A percentile compares a stretch with the other conserved stretches of the same genome.
Conservation (phyloP, 75 land plant species). For the Cupressus sempervirens region DNA sequence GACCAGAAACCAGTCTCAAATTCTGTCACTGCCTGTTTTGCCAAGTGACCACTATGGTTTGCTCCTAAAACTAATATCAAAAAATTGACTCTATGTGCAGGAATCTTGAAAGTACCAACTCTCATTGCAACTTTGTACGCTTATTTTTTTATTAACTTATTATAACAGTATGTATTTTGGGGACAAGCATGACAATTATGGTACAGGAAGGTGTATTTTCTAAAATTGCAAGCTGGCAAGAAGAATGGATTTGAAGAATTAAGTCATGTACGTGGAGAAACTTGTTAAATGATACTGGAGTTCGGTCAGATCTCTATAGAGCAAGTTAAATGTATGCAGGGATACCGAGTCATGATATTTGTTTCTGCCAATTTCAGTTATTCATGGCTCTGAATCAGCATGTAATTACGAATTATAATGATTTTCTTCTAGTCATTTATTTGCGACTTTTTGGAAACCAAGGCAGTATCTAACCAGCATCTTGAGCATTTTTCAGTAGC, state of each 20-base stretch:
- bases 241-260: neutral
- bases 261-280: neutral
- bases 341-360: neutral
- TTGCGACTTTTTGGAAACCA: neutral
- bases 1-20: conserved; percentile 44
- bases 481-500: neutral
- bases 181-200: neutral
- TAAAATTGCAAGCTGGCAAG: neutral
- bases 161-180: neutral
- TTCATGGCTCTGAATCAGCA: neutral
- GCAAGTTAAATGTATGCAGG: neutral
- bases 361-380: neutral
- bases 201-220: neutral
- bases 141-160: neutral
- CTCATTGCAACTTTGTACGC: no score
- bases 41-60: conserved; percentile 97
- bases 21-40: conserved; percentile 73
- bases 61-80: conserved; percentile 45
- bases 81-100: neutral
- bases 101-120: neutral
- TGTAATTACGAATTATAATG: neutral
- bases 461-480: neutral
- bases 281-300: neutral
- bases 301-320: neutral
- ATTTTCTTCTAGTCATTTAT: neutral